Base-by-base conservation (phyloP, 2,329 filamentous ascomycete genomes). In the Colletotrichum higginsianum region DNA sequence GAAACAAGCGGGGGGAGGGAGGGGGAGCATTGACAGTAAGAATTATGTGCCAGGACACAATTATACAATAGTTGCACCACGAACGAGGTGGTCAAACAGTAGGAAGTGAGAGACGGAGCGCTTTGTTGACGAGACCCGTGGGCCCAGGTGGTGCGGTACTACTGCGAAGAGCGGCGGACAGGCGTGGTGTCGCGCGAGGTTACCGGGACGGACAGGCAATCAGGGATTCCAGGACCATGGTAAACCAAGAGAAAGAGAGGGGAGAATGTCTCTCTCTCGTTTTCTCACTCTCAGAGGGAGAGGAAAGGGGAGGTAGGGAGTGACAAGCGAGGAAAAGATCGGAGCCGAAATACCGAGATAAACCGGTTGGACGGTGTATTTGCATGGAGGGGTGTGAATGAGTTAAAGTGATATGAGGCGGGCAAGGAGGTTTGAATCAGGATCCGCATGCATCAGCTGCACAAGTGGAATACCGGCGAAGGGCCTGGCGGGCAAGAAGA, bases 181-280 rank as follows among this genome's bases (percentile, higher is more conserved):
- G 49, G 67, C 30, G 35, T 42, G 55, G 63, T 57, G 67, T 58
- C 57, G 40, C n/a, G 56, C 44, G 64, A 71, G 50, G 53, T 57
- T 52, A 57, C 38, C 58, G 65, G 57, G 65, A 67, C 55, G 57
- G 15, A 52, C 58, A 67, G 30, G 49, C 26, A 26, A 3, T 26
- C 26, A 26, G 26, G 58, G 35, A 58, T 71, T 62, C 68, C 68
- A 67, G 64, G 50, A 21, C 65, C 64, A 68, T 62, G 68, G 68
- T 71, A 67, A 58, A 62, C 35, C 30, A 16, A 16, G 42, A 46
- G 42, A 16, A 18, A 18, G 42, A 15, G 42, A 44, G 15, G 4
- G 42, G 26, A 26, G 26, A 26, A 26, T 26, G 26, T 26, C 26
- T 4, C 26, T 26, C 26, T 26, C 3, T 26, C 26, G 26, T 26